phyloP scores from a whole-genome alignment of 2,329 filamentous ascomycete genomes.

The Hirsutella rhossiliensis region DNA sequence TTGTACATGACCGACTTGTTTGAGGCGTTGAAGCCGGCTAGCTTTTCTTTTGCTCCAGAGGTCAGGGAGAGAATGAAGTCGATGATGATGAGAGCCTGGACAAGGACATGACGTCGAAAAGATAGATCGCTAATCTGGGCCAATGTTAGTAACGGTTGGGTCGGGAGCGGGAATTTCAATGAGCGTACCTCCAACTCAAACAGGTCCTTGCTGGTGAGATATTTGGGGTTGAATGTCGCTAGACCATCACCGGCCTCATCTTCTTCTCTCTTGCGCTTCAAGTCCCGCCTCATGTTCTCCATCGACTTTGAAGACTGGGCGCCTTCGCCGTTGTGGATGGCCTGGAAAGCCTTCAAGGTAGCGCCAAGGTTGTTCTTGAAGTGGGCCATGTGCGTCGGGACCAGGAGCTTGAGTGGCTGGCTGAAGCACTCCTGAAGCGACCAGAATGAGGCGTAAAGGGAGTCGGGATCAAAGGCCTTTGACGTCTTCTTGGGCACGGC shows the following conservation, averaged over 20 bases:
- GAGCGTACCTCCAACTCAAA: slow-evolving; percentile 77
- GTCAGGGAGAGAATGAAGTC: slow-evolving; percentile 93
- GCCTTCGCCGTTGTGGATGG: slow-evolving; percentile 36
- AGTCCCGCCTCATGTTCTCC: slow-evolving; percentile 51
- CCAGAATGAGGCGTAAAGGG: slow-evolving; percentile 89
- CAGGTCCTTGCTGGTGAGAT: slow-evolving; percentile 90
- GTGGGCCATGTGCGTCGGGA: slow-evolving; percentile 55
- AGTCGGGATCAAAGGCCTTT: slow-evolving; percentile 51
- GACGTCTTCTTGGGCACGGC: slow-evolving; percentile 34
- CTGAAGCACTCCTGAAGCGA: slow-evolving; percentile 85
- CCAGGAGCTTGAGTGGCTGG: slow-evolving; percentile 74
- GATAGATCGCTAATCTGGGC: slow-evolving; percentile 77
- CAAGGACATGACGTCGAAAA: slow-evolving; percentile 86
- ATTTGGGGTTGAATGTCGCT: slow-evolving; percentile 79
- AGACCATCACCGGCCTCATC: slow-evolving; percentile 38
- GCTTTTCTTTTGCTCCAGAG: slow-evolving; percentile 66
- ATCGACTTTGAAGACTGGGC: slow-evolving; percentile 35
- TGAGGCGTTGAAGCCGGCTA: slow-evolving; percentile 49
- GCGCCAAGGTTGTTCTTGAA: slow-evolving; percentile 71
- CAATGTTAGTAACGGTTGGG: neutral
- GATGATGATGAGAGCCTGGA: slow-evolving; percentile 87
- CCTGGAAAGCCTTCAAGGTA: slow-evolving; percentile 43
- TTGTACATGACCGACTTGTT: slow-evolving; percentile 84
- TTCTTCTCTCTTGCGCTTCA: slow-evolving; percentile 57
- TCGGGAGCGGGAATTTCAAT: neutral